Evolutionary conservation across 495 filamentous ascomycete genomes (phyloP), one percentile per base, ranked within the genome.

Genomic region (Penicillium soppii): DNA sequence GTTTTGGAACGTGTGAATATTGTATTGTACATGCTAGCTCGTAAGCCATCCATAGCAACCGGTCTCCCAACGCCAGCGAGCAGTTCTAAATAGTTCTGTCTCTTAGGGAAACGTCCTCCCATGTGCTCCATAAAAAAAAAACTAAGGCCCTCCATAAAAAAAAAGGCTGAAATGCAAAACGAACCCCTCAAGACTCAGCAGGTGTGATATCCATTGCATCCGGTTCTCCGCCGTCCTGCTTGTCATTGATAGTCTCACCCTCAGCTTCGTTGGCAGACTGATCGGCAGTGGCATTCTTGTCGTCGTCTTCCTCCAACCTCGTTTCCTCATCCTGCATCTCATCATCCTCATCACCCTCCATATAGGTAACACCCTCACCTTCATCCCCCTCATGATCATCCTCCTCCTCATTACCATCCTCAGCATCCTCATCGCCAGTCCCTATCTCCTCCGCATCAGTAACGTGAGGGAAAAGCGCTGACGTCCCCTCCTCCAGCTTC

Each of bases 401-500:
- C 13, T 71, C 66, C 10, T 35, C 37, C 9, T 25, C 48, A n/a
- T 32, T 33, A n/a, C 10, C 20, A 9, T 50, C 51, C 10, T 32
- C 54, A 15, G 54, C 58, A 8, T 53, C 56, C 2, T 66, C 63
- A 29, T 72, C 58, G 19, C 59, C 51, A 46, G 56, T 53, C 7
- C 36, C 63, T 9, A 57, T 63, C 7, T 62, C 69, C 22, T 70
- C 65, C 5, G 61, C 59, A 37, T 69, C 58, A 21, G 52, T 52
- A 13, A 76, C 43, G 36, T 68, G 70, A 6, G 67, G 75, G 55
- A 75, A 80, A 47, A 67, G 47, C 16, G 57, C 38, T 7, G 45
- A 32, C 43, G 68, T 71, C 1, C 51, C 53, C 26, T 74, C 67
- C 44, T 68, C 76, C 36, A 79, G 76, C 27, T 66, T 64, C 53